Evolutionary conservation across 805 yeast species (phyloP).

Genomic region (Wickerhamiella azyma): DNA sequence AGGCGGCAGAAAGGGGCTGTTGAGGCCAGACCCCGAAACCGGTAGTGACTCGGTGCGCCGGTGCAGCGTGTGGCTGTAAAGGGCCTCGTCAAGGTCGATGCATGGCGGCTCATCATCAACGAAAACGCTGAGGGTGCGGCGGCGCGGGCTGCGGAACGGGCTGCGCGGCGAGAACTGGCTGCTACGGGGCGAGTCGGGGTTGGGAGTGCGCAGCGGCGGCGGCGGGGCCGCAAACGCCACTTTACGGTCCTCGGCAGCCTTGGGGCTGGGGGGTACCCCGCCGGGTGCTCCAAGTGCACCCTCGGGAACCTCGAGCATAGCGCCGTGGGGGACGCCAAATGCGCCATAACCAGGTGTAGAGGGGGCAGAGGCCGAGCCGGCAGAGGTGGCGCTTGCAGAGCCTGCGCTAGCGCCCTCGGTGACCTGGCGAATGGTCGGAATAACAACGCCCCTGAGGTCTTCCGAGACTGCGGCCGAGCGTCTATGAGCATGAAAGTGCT

Average conservation of each 20-base stretch:
- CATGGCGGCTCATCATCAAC: conserved; percentile 10
- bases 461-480: conserved; percentile 22
- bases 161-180: conserved; percentile 1
- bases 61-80: conserved; percentile 12
- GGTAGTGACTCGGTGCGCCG: conserved; percentile 14
- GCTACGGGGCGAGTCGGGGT: not conserved
- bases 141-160: conserved; percentile 6
- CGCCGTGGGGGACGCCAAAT: too few species aligned
- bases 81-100: conserved; percentile 20
- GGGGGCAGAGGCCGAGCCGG: too few species aligned
- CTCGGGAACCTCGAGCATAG: too few species aligned
- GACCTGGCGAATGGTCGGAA: not conserved
- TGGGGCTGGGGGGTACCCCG: not conserved
- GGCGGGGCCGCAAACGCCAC: conserved; percentile 8
- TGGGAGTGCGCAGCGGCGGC: not conserved
- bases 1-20: conserved; percentile 17
- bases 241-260: conserved; percentile 5
- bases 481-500: conserved; percentile 17
- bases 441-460: conserved; percentile 12
- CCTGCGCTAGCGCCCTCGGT: not conserved
- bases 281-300: too few species aligned
- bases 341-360: too few species aligned
- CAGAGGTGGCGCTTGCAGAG: too few species aligned
- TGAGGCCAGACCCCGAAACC: conserved; percentile 9
- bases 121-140: conserved; percentile 3